Conservation (phyloP, 1,284 basidiomycete species). For the Sanghuangporus baumii region DNA sequence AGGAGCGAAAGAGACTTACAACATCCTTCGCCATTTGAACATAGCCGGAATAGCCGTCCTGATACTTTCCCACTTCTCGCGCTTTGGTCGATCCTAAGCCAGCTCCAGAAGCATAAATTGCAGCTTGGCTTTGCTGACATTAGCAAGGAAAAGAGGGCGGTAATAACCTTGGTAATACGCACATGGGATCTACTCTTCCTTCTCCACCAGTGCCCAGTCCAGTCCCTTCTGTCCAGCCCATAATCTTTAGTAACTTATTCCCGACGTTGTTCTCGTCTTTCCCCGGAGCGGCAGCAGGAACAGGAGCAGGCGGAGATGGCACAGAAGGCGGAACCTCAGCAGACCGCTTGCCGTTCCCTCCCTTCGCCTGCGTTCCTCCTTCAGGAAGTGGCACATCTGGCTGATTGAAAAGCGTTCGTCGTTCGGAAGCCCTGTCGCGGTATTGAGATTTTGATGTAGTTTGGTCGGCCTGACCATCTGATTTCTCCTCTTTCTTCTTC, state of each 20-base stretch:
- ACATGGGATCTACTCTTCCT: slow-evolving; percentile 84
- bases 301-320: slow-evolving; percentile 55
- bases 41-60: slow-evolving; percentile 67
- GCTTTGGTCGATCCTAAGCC: slow-evolving; percentile 87
- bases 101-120: slow-evolving; percentile 80
- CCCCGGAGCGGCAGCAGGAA: slow-evolving; percentile 59
- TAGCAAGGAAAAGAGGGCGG: slow-evolving; percentile 17
- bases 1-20: slow-evolving; percentile 28
- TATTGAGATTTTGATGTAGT: slow-evolving; percentile 64
- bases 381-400: slow-evolving; percentile 74
- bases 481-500: slow-evolving; percentile 32
- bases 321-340: slow-evolving; percentile 60
- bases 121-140: slow-evolving; percentile 51
- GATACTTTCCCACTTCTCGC: slow-evolving; percentile 73
- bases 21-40: slow-evolving; percentile 69
- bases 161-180: slow-evolving; percentile 23
- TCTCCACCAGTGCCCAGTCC: slow-evolving; percentile 78
- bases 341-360: slow-evolving; percentile 39
- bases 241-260: slow-evolving; percentile 88
- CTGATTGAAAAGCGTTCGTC: slow-evolving; percentile 84
- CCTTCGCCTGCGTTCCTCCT: slow-evolving; percentile 27
- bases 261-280: slow-evolving; percentile 81
- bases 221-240: slow-evolving; percentile 92
- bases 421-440: slow-evolving; percentile 86
- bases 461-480: slow-evolving; percentile 17